Evolutionary conservation across 2,329 filamentous ascomycete genomes (phyloP), one percentile per base, ranked within the genome.

Genomic region (Neurospora sp.): DNA sequence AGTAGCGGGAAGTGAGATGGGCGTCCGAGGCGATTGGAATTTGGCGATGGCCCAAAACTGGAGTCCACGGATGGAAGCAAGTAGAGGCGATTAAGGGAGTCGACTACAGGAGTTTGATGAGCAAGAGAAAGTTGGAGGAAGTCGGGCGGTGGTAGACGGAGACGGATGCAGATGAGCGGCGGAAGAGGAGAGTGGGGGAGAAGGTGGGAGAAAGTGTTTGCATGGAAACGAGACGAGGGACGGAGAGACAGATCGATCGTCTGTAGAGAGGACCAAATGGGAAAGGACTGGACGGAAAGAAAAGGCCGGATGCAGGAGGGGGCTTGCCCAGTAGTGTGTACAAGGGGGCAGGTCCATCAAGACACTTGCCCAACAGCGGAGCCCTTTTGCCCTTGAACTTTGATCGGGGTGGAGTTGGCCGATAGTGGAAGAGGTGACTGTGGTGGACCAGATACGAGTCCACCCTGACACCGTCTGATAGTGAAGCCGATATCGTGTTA

Each of bases 151-250:
- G 52, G 28, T 28, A 62, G 52, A 62, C 52, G 23, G 52, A 62
- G 23, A 33, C 15, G 15, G 15, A 62, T 33, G 15, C 52, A 57
- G 65, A 66, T 38, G 37, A 28, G 19, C 46, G 19, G 46, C 46
- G 62, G 19, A 68, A 70, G 68, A 43, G 19, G 68, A 69, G 52
- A 33, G 68, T 66, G 65, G n/a, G 67, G 69, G 39, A 40, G 67
- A 62, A 66, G 65, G 36, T 36, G 69, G 69, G 19, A 40, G 66
- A 46, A 36, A 69, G 28, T 43, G 68, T 66, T 69, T 69, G 52
- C 67, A 43, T 62, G 52, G 52, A 62, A 62, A 62, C 28, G 52
- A 62, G 52, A 62, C 52, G 52, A 62, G 52, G 28, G 52, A 62
- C 52, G 36, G 52, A 62, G 52, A 62, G 52, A 62, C 23, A 36